Evolutionary conservation across 1,139 yeast genomes (phyloP).

Genomic region (Suhomyces chickasaworum): DNA sequence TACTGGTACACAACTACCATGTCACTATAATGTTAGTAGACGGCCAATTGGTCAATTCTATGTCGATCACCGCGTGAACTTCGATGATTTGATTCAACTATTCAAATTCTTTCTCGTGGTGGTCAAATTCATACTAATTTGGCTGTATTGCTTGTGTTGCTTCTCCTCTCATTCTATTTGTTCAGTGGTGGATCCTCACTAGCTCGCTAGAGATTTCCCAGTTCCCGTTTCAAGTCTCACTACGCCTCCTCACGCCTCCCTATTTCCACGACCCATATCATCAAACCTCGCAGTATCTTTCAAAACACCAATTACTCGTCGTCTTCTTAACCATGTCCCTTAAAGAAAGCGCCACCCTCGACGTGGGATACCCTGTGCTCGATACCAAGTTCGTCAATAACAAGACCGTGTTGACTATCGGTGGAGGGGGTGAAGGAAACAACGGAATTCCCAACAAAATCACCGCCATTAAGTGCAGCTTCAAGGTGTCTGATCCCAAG

Average conservation of each 20-base stretch:
- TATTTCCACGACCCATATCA: neutral
- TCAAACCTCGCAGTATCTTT: neutral
- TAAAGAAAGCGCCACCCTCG: slow-evolving; percentile 43
- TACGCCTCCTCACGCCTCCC: neutral
- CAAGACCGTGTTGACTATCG: slow-evolving; percentile 68
- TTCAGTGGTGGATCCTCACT: no score
- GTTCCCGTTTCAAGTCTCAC: neutral
- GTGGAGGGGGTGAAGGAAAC: slow-evolving; percentile 95
- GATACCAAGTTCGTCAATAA: slow-evolving; percentile 72
- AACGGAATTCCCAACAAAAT: slow-evolving; percentile 86
- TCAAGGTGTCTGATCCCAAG: slow-evolving; percentile 50
- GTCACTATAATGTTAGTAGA: no score
- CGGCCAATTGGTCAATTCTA: no score
- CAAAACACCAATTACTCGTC: neutral
- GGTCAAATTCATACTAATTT: no score
- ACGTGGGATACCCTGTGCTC: slow-evolving; percentile 79
- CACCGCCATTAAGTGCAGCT: slow-evolving; percentile 65
- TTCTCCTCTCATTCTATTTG: no score
- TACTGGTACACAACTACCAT: no score
- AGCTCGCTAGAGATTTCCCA: neutral
- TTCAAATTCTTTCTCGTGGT: no score
- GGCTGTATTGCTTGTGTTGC: no score
- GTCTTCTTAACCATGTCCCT: slow-evolving; percentile 29
- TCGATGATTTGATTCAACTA: no score
- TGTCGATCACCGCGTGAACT: no score